These are phyloP conservation scores for Lachnellula arida DNA, from an alignment of 2,329 filamentous ascomycete genomes.

Conservation along the genomic window DNA sequence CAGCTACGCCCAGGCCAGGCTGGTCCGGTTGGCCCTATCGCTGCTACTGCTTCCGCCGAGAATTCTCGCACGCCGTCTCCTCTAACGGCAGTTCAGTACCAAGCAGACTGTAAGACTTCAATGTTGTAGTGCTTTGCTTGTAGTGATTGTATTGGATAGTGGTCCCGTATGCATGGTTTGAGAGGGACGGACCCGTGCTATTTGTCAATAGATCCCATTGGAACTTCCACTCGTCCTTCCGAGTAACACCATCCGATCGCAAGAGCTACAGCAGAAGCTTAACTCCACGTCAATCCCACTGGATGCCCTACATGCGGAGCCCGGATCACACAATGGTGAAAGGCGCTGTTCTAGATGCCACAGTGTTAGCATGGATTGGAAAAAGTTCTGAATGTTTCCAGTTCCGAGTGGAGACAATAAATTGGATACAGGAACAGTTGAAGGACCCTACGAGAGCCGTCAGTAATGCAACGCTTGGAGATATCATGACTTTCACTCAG, in stretches of 20 bases:
- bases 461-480: slow-evolving; percentile 12
- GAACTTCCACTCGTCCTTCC: slow-evolving; percentile 6
- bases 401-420: slow-evolving; percentile 14
- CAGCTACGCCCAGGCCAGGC: slow-evolving; percentile 1
- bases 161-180: slow-evolving; percentile 16
- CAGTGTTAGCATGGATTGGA: slow-evolving; percentile 13
- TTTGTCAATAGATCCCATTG: slow-evolving; percentile 10
- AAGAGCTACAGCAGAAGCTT: slow-evolving; percentile 4
- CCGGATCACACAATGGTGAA: slow-evolving; percentile 10
- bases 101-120: neutral
- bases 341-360: slow-evolving; percentile 8
- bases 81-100: neutral
- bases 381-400: slow-evolving; percentile 13
- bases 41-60: neutral
- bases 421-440: slow-evolving; percentile 12
- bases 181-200: slow-evolving; percentile 7
- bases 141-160: neutral
- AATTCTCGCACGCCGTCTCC: neutral
- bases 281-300: slow-evolving; percentile 14
- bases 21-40: neutral
- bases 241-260: slow-evolving; percentile 11
- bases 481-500: slow-evolving; percentile 18
- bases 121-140: neutral
- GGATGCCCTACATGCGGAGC: slow-evolving; percentile 14
- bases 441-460: slow-evolving; percentile 4